Percentiles rank a stretch among this genome's conserved stretches.
Evolutionary conservation across 78 protist species (phyloP).

Genomic region (Dictyostelium purpureum): DNA sequence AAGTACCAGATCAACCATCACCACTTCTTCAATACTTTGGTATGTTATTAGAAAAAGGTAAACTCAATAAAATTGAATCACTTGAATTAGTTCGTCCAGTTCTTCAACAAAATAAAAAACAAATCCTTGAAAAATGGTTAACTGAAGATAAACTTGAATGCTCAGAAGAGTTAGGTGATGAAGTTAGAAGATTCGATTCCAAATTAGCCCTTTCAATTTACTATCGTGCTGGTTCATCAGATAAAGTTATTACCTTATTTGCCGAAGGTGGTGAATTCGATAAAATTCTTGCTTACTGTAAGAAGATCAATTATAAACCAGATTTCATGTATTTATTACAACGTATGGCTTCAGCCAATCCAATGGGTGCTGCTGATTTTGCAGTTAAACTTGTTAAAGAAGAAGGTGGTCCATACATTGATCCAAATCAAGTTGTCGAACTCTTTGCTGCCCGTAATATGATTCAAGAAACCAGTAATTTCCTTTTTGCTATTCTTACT

Average conservation of each 20-base stretch:
- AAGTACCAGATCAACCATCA: constrained; percentile 84
- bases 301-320: constrained; percentile 89
- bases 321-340: constrained; percentile 85
- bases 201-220: constrained; percentile 95
- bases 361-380: constrained; percentile 90
- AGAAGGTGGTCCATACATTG: constrained; percentile 85
- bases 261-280: constrained; percentile 94
- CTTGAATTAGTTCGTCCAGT: constrained; percentile 97
- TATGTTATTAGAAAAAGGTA: constrained; percentile 93
- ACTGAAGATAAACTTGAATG: constrained; percentile 97
- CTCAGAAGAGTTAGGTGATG: constrained; percentile 98
- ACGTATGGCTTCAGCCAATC: constrained; percentile 87
- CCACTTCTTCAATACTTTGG: constrained; percentile 97
- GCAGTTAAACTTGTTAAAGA: constrained; percentile 89
- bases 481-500: constrained; percentile 97
- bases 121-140: constrained; percentile 95
- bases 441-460: constrained; percentile 87
- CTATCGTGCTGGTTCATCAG: constrained; percentile 87
- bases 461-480: constrained; percentile 93
- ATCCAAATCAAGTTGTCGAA: constrained; percentile 91
- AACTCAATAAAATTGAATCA: constrained; percentile 95
- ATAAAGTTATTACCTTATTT: constrained; percentile 94
- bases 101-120: constrained; percentile 90
- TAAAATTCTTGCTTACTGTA: constrained; percentile 94
- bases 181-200: constrained; percentile 82